These are phyloP conservation scores for Cymbidium sinense DNA, from an alignment of 106 monocot genomes.

Conservation along the genomic window DNA sequence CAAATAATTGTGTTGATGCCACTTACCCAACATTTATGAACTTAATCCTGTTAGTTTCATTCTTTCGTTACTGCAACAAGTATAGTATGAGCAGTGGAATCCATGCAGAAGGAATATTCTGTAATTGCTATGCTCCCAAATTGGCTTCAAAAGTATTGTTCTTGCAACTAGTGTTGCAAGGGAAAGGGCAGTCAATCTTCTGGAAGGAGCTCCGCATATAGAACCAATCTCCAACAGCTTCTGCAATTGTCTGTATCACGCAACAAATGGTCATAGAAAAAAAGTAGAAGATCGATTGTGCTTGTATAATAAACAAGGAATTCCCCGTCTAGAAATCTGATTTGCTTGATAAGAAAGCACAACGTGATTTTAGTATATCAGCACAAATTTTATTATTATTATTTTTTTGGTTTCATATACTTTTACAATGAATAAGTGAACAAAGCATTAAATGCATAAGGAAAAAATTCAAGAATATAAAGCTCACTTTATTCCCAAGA, in stretches of 20 bases:
- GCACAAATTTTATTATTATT: too few relatives aligned
- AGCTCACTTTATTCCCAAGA: slow-evolving; percentile 36
- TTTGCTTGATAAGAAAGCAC: too few relatives aligned
- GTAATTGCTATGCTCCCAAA: slow-evolving; percentile 29
- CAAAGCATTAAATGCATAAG: not conserved
- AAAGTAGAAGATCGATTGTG: not conserved
- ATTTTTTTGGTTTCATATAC: too few relatives aligned
- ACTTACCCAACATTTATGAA: not conserved
- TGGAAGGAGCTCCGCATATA: slow-evolving; percentile 32
- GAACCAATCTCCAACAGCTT: slow-evolving; percentile 64
- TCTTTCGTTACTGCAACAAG: slow-evolving; percentile 11
- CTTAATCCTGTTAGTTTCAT: not conserved
- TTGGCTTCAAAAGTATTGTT: slow-evolving; percentile 28
- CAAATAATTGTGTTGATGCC: not conserved
- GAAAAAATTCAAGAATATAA: not conserved
- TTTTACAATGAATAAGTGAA: too few relatives aligned
- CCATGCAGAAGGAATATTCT: not conserved
- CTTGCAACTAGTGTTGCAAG: slow-evolving; percentile 50
- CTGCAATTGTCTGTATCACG: slow-evolving; percentile 38
- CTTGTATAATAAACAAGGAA: not conserved
- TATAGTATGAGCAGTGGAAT: slow-evolving; percentile 11
- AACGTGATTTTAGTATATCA: too few relatives aligned
- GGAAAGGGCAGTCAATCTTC: slow-evolving; percentile 60
- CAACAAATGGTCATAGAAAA: not conserved
- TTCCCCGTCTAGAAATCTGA: not conserved